A percentile compares a stretch with the other conserved stretches of the same genome.
Conservation (phyloP, 768 basidiomycete genomes). For the Hortiboletus flavorubellus region DNA sequence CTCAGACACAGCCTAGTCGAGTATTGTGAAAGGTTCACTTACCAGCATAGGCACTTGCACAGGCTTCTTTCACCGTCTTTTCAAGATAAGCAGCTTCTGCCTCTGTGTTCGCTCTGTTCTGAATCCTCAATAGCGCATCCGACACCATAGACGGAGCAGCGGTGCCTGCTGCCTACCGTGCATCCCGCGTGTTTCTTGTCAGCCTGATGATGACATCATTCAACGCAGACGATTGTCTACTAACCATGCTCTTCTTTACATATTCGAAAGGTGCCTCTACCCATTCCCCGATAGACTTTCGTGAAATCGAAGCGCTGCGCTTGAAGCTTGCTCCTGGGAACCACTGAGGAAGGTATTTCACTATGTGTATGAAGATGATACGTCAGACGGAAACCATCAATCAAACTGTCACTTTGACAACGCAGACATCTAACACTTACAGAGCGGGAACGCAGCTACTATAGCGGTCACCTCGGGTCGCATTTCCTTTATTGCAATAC, state of each 20-base stretch:
- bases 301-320: conserved; percentile 12
- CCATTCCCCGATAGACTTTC: conserved; percentile 4
- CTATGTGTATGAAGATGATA: background rate
- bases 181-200: background rate
- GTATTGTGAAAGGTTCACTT: background rate
- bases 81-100: conserved; percentile 13
- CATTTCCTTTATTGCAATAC: conserved; percentile 10
- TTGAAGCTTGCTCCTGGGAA: conserved; percentile 23
- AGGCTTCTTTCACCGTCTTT: conserved; percentile 22
- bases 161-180: conserved; percentile 15
- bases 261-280: conserved; percentile 24
- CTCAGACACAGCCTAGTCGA: conserved; percentile 8
- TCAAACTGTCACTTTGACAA: background rate
- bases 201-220: background rate
- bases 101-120: conserved; percentile 1
- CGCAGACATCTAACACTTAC: conserved; percentile 8
- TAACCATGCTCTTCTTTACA: conserved; percentile 21
- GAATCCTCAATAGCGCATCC: conserved; percentile 15
- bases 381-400: background rate
- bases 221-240: background rate
- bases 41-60: conserved; percentile 21
- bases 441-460: conserved; percentile 13
- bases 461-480: conserved; percentile 17
- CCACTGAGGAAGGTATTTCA: conserved; percentile 22
- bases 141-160: conserved; percentile 26